Evolutionary conservation across 2,329 filamentous ascomycete genomes (phyloP), one percentile per base, ranked within the genome.

Genomic region (Cercospora nicotianae): DNA sequence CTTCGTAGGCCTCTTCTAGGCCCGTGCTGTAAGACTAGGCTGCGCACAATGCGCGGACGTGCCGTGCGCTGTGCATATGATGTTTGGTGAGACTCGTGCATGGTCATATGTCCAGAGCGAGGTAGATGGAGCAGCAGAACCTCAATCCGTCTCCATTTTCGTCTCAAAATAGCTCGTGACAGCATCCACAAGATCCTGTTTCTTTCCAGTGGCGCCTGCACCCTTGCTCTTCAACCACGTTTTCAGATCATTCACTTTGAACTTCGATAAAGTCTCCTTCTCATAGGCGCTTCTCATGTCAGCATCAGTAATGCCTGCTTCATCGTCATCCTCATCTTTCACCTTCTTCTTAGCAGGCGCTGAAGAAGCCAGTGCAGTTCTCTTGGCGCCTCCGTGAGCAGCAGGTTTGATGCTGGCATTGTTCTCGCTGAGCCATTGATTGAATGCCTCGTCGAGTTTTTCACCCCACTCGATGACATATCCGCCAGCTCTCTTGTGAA

Each of bases 401-500:
- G 79, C 77, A 3, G 81, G 79, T 18, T 82, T 79, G 6, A 84
- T 77, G 10, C 80, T 79, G 5, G 72, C 70, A 7, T 67, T 69
- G 55, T 77, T 75, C 30, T 72, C 68, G 30, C 69, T 65, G 39
- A 79, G 75, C 74, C 83, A 81, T 33, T 80, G 76, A 10, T 80
- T 78, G 72, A 83, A 85, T 66, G 89, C 87, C 8, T 85, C 80
- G 31, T 91, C 87, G 5, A 97, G 83, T 10, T 86, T 84, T 39
- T 87, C 83, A 3, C 91, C 89, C 89, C 94, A 97, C 36, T 92
- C 89, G 57, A 90, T 83, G 9, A 97, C 86, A 75, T 93, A 92
- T 2, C 88, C 87, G 0, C 93, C 94, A 1, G 91, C 90, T 31
- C 94, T 89, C 82, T 96, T 98, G 78, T 93, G 88, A 65, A 99